These are phyloP conservation scores for Fagus sylvatica DNA, from an alignment of 306 rosid genomes.

Conservation along the genomic window DNA sequence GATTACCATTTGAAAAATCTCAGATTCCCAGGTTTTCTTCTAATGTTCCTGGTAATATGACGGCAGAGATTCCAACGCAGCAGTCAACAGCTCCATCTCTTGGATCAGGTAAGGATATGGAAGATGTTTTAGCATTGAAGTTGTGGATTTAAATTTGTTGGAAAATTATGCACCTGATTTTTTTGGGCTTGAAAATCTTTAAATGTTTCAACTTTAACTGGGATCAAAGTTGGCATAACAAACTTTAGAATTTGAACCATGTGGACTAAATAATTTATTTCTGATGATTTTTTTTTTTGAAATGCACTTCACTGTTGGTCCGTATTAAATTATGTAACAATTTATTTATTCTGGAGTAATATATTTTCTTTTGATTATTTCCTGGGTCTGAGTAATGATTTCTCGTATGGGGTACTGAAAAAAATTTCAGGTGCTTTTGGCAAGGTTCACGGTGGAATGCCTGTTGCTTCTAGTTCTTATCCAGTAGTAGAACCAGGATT, in stretches of 20 bases:
- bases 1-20: slow-evolving; percentile 44
- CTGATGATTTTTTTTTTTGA: neutral
- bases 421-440: slow-evolving; percentile 59
- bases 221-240: neutral
- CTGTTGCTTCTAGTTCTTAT: slow-evolving; percentile 48
- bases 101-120: slow-evolving; percentile 41
- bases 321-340: slow-evolving; percentile 7
- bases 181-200: slow-evolving; percentile 8
- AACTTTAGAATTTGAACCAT: slow-evolving; percentile 17
- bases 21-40: slow-evolving; percentile 48
- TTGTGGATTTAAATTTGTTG: slow-evolving; percentile 13
- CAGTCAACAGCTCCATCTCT: slow-evolving; percentile 36
- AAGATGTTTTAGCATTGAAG: neutral
- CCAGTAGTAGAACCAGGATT: slow-evolving; percentile 52
- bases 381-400: slow-evolving; percentile 18
- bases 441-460: slow-evolving; percentile 62
- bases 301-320: slow-evolving; percentile 15
- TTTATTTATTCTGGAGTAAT: slow-evolving; percentile 7
- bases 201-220: slow-evolving; percentile 3
- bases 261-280: slow-evolving; percentile 5
- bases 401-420: slow-evolving; percentile 11
- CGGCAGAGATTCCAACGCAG: slow-evolving; percentile 37
- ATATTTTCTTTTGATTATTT: neutral
- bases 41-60: slow-evolving; percentile 40
- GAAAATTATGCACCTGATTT: slow-evolving; percentile 6